Evolutionary conservation across 495 filamentous ascomycete genomes (phyloP), one percentile per base, ranked within the genome.

Genomic region (Elasticomyces elasticus): DNA sequence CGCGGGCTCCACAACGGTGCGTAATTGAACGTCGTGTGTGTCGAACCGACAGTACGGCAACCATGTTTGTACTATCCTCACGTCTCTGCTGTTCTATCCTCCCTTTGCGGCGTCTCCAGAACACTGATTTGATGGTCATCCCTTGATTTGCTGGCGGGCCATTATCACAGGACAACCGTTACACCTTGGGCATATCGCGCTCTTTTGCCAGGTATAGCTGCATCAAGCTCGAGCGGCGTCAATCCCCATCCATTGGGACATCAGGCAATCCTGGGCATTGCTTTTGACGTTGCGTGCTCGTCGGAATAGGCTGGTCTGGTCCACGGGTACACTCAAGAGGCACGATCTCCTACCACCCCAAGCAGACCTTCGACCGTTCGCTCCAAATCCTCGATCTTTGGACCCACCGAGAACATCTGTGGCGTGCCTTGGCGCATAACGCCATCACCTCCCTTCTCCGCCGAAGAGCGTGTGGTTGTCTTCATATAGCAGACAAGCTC

Each of bases 1-100:
- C 35, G 19, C n/a, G 42, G 42, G 42, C 42, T 40, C 42, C 42
- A 45, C 42, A 12, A 37, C 42, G 35, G 35, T 45, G 42, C 42
- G 42, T 45, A 45, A 45, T 45, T 40, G 5, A 40, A 40, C 35
- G 35, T 40, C 35, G 35, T 13, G 4, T 17, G 15, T 40, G 13
- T n/a, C n/a, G n/a, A n/a, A 17, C 35, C 13, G 35, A 13, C 35
- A 40, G 35, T 15, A 40, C 35, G 5, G 35, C 15, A 40, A 40
- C 13, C 5, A 40, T 40, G 35, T 40, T 40, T 40, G 35, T 40
- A 15, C n/a, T n/a, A n/a, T 40, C 19, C 19, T 12, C 35, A 17
- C 35, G 4, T 17, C 35, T 40, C 19, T 17, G 35, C 19, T 3
- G 13, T 40, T 17, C 35, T 5, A 40, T 17, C 13, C 35, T 40